Conservation (phyloP, 2,329 filamentous ascomycete species). For the Zalaria obscura region DNA sequence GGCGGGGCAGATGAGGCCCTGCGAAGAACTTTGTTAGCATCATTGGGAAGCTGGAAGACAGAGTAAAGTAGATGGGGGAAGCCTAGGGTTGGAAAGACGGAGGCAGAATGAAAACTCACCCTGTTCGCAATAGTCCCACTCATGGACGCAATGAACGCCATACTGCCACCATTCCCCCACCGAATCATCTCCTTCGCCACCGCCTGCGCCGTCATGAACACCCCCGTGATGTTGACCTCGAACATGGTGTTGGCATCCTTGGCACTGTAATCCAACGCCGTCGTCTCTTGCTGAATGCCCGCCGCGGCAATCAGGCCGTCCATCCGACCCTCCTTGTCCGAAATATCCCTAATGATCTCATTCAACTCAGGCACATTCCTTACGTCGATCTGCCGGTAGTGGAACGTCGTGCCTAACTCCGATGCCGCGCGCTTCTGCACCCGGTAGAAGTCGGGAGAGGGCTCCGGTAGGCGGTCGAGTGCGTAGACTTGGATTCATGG, state of each 20-base stretch:
- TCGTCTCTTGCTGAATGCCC: conserved; percentile 68
- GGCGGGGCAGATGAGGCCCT: conserved; percentile 51
- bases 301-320: conserved; percentile 68
- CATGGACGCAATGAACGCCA: conserved; percentile 50
- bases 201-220: conserved; percentile 50
- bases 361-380: conserved; percentile 57
- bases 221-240: conserved; percentile 46
- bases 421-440: conserved; percentile 49
- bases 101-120: conserved; percentile 29
- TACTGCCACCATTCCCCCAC: conserved; percentile 44
- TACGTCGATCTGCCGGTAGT: conserved; percentile 71
- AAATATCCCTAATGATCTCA: conserved; percentile 53
- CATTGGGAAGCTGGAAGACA: neutral
- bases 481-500: conserved; percentile 41
- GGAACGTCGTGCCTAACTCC: conserved; percentile 49
- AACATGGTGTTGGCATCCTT: conserved; percentile 50
- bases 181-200: conserved; percentile 50
- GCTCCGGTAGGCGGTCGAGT: conserved; percentile 46
- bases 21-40: conserved; percentile 13
- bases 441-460: conserved; percentile 47
- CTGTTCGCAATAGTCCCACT: conserved; percentile 46
- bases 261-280: conserved; percentile 62
- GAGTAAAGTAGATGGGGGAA: neutral
- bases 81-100: neutral
- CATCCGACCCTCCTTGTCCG: conserved; percentile 52